Base-by-base conservation (phyloP, 768 basidiomycete genomes). In the Collybia sordida region DNA sequence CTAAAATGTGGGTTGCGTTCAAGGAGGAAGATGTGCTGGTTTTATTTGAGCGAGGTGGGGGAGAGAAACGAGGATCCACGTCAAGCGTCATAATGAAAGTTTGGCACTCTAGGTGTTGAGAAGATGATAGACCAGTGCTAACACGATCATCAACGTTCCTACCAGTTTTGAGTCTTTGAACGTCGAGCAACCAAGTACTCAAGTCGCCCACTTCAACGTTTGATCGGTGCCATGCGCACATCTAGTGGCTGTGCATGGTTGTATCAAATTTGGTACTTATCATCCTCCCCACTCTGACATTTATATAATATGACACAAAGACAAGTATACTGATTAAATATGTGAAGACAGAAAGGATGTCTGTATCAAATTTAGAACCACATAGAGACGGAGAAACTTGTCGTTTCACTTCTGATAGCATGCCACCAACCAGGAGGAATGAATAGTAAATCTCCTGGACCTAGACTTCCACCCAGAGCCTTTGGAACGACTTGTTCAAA, bases 351-450 rank as follows among this genome's bases (percentile, higher is more conserved):
- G 28, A 6, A 7, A 31, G 42, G 28, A 31, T 1, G n/a, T 27
- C 27, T 12, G 4, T 15, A 15, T 54, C 45, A 4, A 4, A 7
- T 31, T 67, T 70, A 95, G 66, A 92, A 95, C 91, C 92, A 94
- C 79, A 93, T 87, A 25, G 93, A 95, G 40, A 94, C 78, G 37
- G 92, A 94, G 63, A 91, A 86, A 69, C 91, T 93, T 34, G 75
- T 82, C 19, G 80, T 79, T 69, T 91, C 90, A 65, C 84, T 86
- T 55, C 85, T 81, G 88, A 93, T 90, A 15, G 86, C 88, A 66
- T 96, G 93, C 93, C 93, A 96, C 93, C 93, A 96, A 23, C 90
- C 85, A 3, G 90, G 88, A 17, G 96, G 96, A 56, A 98, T 86
- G 63, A 90, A 88, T 39, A 98, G 71, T 38, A 95, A 49, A 67